These are phyloP conservation scores for Rhizoctonia solani DNA, from an alignment of 1,284 basidiomycete species.

Conservation along the genomic window DNA sequence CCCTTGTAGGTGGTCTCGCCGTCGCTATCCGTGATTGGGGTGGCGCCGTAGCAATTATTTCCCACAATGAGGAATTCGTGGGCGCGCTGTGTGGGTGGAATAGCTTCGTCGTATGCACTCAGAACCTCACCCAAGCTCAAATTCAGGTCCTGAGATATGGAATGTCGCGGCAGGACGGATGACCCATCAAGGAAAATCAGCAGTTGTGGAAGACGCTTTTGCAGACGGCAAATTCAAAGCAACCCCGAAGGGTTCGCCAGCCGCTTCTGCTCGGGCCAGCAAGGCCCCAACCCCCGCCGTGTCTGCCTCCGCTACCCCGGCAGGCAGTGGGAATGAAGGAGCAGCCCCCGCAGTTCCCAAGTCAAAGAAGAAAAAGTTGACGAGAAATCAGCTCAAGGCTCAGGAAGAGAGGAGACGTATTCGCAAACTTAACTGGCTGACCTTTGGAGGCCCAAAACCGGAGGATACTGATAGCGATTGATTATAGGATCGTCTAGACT, in stretches of 20 bases:
- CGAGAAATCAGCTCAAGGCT: constrained; percentile 88
- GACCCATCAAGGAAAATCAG: constrained; percentile 84
- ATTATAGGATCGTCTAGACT: not conserved
- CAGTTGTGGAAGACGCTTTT: constrained; percentile 78
- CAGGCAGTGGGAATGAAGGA: constrained; percentile 71
- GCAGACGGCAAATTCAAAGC: constrained; percentile 48
- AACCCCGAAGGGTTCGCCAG: constrained; percentile 39
- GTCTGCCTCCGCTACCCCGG: constrained; percentile 67
- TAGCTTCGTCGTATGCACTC: not conserved
- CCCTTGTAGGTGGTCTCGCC: constrained; percentile 74
- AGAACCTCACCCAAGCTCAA: not conserved
- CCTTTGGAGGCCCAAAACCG: constrained; percentile 75
- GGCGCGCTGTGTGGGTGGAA: constrained; percentile 75
- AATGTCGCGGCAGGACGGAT: constrained; percentile 79
- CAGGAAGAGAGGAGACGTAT: constrained; percentile 79
- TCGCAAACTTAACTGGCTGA: constrained; percentile 84
- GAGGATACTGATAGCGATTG: constrained; percentile 76
- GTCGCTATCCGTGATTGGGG: constrained; percentile 97
- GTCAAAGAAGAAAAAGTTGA: constrained; percentile 88
- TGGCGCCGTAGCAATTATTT: constrained; percentile 76
- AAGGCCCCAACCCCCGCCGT: constrained; percentile 62
- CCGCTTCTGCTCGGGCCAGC: constrained; percentile 41
- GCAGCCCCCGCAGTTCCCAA: constrained; percentile 50
- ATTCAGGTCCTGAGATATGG: constrained; percentile 76
- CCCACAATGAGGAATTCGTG: constrained; percentile 69